Evolutionary conservation across 192 early-diverging fungal genomes (phyloP).

Genomic region (Dispira simplex): DNA sequence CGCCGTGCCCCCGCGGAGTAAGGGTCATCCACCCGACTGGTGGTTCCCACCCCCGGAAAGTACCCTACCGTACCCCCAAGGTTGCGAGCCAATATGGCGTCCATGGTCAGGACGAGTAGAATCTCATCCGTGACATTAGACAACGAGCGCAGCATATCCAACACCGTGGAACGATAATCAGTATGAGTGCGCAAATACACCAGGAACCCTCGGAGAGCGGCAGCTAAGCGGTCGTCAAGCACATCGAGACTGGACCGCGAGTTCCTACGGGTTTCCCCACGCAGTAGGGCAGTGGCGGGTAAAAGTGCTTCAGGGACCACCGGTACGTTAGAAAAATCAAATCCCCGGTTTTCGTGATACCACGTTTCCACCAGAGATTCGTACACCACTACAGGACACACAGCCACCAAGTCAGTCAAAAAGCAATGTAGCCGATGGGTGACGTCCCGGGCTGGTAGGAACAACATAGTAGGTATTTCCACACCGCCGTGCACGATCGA

Average conservation of each 20-base stretch:
- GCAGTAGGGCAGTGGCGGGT: no score
- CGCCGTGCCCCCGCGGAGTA: neutral
- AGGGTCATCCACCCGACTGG: neutral
- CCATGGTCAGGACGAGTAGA: neutral
- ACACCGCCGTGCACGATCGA: neutral
- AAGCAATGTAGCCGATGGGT: neutral
- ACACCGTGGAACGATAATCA: neutral
- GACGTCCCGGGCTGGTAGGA: neutral
- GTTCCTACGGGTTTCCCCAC: no score
- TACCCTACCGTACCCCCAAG: constrained; percentile 7
- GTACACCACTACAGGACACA: neutral
- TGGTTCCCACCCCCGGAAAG: neutral
- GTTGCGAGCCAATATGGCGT: constrained; percentile 1
- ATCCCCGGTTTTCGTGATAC: constrained; percentile 1
- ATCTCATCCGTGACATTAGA: neutral
- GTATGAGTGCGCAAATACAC: neutral
- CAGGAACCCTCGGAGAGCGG: no score
- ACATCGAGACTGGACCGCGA: no score
- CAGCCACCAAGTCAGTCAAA: neutral
- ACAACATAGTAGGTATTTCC: neutral
- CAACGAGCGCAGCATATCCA: constrained; percentile 1
- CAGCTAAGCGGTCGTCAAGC: no score
- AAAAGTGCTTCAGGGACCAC: no score
- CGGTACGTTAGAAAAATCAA: neutral
- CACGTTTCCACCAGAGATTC: constrained; percentile 2